Conservation (phyloP, 352 stramenopile species). For the Globisporangium irregulare region DNA sequence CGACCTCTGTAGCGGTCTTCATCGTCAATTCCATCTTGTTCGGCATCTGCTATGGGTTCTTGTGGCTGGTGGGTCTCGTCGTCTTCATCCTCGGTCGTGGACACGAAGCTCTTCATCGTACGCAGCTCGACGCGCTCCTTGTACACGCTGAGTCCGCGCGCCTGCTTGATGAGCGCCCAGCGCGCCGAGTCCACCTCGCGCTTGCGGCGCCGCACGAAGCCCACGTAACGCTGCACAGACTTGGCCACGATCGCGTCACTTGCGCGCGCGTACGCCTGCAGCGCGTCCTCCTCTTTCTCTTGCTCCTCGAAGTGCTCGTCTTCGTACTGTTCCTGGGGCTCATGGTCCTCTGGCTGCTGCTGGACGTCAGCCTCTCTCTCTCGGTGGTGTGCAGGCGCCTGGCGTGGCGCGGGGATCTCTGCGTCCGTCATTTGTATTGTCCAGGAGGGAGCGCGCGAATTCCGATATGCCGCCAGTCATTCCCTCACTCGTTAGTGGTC, state of each 20-base stretch:
- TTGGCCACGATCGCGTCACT: slow-evolving; percentile 57
- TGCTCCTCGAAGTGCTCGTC: neutral
- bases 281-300: slow-evolving; percentile 7
- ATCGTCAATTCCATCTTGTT: slow-evolving; percentile 16
- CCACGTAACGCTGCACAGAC: slow-evolving; percentile 46
- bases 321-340: neutral
- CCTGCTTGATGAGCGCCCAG: slow-evolving; percentile 39
- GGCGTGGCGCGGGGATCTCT: neutral
- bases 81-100: neutral
- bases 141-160: slow-evolving; percentile 51
- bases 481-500: neutral
- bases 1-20: neutral
- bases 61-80: too few relatives aligned
- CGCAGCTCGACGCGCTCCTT: slow-evolving; percentile 40
- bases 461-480: neutral
- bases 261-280: slow-evolving; percentile 38
- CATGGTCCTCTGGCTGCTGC: neutral
- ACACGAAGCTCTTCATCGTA: slow-evolving; percentile 12
- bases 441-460: neutral
- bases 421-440: neutral
- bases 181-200: slow-evolving; percentile 34
- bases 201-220: slow-evolving; percentile 38
- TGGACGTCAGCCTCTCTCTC: neutral
- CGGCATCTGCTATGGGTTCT: neutral
- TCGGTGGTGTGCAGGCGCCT: neutral